Evolutionary conservation across 768 basidiomycete species (phyloP).

Genomic region (Termitomyces sp.): DNA sequence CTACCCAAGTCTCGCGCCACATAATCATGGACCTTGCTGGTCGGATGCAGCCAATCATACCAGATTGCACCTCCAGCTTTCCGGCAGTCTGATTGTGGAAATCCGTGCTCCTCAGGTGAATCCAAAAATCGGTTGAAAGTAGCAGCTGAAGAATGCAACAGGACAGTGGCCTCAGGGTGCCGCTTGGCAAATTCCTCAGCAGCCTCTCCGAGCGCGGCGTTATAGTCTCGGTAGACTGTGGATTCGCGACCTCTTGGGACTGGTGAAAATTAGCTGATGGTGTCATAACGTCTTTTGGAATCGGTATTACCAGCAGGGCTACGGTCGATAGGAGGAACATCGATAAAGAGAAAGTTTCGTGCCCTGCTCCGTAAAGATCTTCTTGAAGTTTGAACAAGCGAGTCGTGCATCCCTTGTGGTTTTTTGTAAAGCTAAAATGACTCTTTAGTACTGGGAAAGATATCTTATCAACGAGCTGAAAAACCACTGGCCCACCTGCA

Average conservation of each 20-base stretch:
- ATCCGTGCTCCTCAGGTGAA: slow-evolving; percentile 37
- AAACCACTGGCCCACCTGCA: slow-evolving; percentile 38
- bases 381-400: slow-evolving; percentile 44
- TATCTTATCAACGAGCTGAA: background rate
- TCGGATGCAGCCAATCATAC: slow-evolving; percentile 53
- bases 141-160: slow-evolving; percentile 47
- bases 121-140: slow-evolving; percentile 46
- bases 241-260: background rate
- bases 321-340: slow-evolving; percentile 52
- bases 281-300: background rate
- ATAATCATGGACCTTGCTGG: slow-evolving; percentile 45
- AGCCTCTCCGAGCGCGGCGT: slow-evolving; percentile 30
- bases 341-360: slow-evolving; percentile 55
- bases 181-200: slow-evolving; percentile 31
- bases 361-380: slow-evolving; percentile 43
- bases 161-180: slow-evolving; percentile 42
- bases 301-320: slow-evolving; percentile 39
- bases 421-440: slow-evolving; percentile 14
- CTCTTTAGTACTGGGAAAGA: background rate
- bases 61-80: slow-evolving; percentile 40
- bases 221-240: slow-evolving; percentile 36
- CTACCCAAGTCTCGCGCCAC: slow-evolving; percentile 40
- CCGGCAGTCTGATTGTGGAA: slow-evolving; percentile 27
- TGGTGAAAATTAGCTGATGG: background rate
- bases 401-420: slow-evolving; percentile 23